phyloP scores from a whole-genome alignment of 2,329 filamentous ascomycete genomes.

The Monosporascus sp. region DNA sequence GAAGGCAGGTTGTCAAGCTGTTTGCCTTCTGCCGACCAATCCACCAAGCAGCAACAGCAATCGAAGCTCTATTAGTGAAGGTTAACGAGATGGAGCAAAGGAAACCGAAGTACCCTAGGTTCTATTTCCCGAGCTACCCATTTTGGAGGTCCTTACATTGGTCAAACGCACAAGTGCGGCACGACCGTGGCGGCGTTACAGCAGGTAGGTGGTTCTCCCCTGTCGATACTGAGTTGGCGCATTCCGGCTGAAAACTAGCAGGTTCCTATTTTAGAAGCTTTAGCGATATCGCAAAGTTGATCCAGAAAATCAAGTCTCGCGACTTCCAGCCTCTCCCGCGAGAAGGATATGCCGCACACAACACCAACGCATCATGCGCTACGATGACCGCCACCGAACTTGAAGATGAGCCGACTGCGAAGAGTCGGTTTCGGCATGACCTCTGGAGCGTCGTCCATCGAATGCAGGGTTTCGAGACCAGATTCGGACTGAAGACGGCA shows the following conservation, averaged over 20 bases:
- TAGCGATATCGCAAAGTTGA: constrained; percentile 36
- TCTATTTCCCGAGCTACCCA: constrained; percentile 50
- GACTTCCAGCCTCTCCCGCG: constrained; percentile 29
- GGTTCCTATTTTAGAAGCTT: constrained; percentile 40
- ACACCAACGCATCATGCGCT: constrained; percentile 29
- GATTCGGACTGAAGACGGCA: constrained; percentile 52
- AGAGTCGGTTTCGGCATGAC: constrained; percentile 37
- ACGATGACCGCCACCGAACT: constrained; percentile 34
- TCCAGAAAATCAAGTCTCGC: constrained; percentile 36
- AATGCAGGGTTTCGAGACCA: constrained; percentile 52
- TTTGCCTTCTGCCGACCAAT: constrained; percentile 52
- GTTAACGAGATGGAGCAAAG: constrained; percentile 42
- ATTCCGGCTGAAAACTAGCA: constrained; percentile 7
- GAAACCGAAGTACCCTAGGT: constrained; percentile 30
- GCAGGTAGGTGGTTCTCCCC: constrained; percentile 34
- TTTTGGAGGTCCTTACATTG: constrained; percentile 47
- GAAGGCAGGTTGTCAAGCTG: constrained; percentile 36
- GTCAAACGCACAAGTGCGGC: constrained; percentile 51
- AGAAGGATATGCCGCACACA: constrained; percentile 16
- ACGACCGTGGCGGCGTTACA: constrained; percentile 54
- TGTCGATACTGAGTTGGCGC: background rate
- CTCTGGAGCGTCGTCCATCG: constrained; percentile 46
- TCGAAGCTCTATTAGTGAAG: constrained; percentile 42
- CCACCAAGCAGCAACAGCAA: constrained; percentile 43
- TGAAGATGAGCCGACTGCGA: constrained; percentile 27